Percentiles rank a stretch among this genome's conserved stretches.
phyloP scores from a whole-genome alignment of 202 grass and related monocot genomes.

The Tripidium arundinaceum region DNA sequence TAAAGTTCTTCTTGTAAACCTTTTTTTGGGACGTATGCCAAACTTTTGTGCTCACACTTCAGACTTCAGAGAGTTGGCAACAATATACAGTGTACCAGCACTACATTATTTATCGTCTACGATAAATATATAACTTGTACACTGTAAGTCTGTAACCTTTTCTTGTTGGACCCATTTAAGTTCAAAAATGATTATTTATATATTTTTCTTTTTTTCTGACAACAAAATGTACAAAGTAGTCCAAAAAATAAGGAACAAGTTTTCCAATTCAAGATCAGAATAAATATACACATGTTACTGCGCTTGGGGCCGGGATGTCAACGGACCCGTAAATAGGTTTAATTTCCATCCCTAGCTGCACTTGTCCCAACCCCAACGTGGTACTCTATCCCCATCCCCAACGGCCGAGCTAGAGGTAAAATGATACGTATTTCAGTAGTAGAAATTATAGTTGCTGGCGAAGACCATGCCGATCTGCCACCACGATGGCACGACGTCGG shows the following conservation, averaged over 20 bases:
- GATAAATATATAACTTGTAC: neutral
- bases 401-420: too few species aligned
- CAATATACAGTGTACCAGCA: neutral
- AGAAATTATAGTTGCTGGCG: slow-evolving; percentile 52
- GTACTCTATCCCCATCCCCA: too few species aligned
- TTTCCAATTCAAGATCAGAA: neutral
- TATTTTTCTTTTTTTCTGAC: neutral
- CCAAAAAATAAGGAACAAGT: neutral
- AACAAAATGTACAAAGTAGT: slow-evolving; percentile 17
- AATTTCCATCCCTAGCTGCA: too few species aligned
- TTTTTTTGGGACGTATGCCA: too few species aligned
- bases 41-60: too few species aligned
- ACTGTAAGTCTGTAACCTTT: neutral
- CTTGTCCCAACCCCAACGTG: too few species aligned
- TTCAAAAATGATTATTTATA: neutral
- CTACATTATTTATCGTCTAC: neutral
- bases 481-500: slow-evolving; percentile 36
- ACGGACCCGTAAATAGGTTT: too few species aligned
- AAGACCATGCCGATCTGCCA: slow-evolving; percentile 67
- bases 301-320: too few species aligned
- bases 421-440: too few species aligned
- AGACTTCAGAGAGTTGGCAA: neutral
- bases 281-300: neutral
- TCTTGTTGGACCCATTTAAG: neutral
- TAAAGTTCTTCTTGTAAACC: too few species aligned